Evolutionary conservation across 768 basidiomycete species (phyloP).

Genomic region (Agrocybe pediades): DNA sequence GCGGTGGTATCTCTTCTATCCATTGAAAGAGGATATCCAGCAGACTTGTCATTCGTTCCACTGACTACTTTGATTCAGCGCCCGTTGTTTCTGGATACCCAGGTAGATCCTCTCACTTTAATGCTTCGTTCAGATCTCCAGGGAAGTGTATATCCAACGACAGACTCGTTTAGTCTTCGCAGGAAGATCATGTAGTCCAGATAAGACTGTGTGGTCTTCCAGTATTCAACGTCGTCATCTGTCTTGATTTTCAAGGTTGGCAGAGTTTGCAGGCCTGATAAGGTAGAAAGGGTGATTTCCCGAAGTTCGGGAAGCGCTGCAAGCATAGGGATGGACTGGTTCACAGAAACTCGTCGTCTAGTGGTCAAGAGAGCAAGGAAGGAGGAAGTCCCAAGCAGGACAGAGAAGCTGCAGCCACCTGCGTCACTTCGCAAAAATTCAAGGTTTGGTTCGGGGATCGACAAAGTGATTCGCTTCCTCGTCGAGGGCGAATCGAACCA

Average conservation of each 20-base stretch:
- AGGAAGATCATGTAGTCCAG: constrained; percentile 76
- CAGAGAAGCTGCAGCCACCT: too few species aligned
- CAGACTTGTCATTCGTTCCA: constrained; percentile 49
- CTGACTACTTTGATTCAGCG: constrained; percentile 27
- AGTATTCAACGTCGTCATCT: constrained; percentile 74
- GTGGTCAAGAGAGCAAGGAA: too few species aligned
- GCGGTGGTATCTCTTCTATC: constrained; percentile 82
- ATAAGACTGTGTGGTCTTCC: constrained; percentile 74
- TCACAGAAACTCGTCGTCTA: neutral
- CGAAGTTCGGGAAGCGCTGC: constrained; percentile 24
- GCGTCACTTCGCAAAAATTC: too few species aligned
- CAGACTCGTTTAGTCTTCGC: constrained; percentile 73
- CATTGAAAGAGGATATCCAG: constrained; percentile 69
- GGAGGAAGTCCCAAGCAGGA: too few species aligned
- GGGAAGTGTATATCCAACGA: constrained; percentile 65
- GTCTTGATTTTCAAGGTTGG: constrained; percentile 63
- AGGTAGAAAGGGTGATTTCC: constrained; percentile 22
- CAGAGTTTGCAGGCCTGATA: constrained; percentile 16
- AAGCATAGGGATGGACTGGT: neutral
- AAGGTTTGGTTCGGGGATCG: too few species aligned
- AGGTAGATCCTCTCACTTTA: constrained; percentile 29
- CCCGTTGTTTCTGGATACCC: neutral
- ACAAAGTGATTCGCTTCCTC: too few species aligned
- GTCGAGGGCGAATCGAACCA: too few species aligned
- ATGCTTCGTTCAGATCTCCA: constrained; percentile 31